Evolutionary conservation across 1,284 basidiomycete species (phyloP).

Genomic region (Neolentinus lepideus): DNA sequence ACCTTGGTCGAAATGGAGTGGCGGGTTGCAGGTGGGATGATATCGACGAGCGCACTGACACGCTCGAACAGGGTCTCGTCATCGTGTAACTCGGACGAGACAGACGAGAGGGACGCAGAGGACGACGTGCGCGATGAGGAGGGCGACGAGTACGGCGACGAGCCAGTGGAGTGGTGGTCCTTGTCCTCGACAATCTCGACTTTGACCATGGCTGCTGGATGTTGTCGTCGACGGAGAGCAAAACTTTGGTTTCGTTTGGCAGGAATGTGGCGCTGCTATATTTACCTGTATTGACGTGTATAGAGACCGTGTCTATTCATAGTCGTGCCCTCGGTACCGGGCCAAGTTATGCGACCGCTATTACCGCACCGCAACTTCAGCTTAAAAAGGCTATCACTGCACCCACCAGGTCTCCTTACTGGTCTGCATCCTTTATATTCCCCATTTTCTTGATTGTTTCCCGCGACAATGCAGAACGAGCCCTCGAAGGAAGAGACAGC

Average conservation of each 20-base stretch:
- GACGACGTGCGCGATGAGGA: conserved; percentile 63
- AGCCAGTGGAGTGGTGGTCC: conserved; percentile 34
- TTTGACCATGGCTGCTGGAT: conserved; percentile 62
- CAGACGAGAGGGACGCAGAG: conserved; percentile 66
- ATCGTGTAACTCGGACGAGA: conserved; percentile 56
- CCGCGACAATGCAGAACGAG: background rate
- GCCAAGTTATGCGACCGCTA: background rate
- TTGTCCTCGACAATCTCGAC: conserved; percentile 79
- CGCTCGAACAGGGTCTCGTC: conserved; percentile 90
- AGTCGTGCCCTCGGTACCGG: background rate
- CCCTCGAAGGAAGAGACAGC: background rate
- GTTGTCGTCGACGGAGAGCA: conserved; percentile 4
- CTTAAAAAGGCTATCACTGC: background rate
- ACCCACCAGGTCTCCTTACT: background rate
- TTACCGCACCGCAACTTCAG: background rate
- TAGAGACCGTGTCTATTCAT: background rate
- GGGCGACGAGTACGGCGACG: conserved; percentile 63
- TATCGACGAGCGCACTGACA: conserved; percentile 88
- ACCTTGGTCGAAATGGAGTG: conserved; percentile 62
- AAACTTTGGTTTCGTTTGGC: conserved; percentile 1
- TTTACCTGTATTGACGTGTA: background rate
- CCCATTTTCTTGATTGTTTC: background rate
- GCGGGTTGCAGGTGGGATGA: conserved; percentile 88
- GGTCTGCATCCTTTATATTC: background rate
- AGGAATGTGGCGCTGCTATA: background rate